Conservation (phyloP, 1,284 basidiomycete genomes). For the Lignosus rhinocerotis region DNA sequence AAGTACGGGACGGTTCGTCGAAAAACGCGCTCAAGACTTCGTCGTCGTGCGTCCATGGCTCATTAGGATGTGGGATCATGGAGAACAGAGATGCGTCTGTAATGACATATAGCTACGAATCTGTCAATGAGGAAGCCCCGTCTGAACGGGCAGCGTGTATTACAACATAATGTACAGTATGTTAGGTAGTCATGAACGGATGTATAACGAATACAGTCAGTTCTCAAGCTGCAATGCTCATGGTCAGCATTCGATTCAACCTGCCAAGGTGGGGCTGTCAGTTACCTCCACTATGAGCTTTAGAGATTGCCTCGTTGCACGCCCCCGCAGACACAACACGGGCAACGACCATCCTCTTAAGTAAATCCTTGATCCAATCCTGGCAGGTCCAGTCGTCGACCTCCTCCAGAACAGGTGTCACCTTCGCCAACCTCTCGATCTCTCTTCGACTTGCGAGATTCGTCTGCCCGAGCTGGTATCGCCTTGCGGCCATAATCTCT, state of each 20-base stretch:
- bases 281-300: background rate
- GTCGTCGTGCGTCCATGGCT: too few species aligned
- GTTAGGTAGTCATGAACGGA: background rate
- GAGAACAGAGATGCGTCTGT: too few species aligned
- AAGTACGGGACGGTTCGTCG: too few species aligned
- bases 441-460: conserved; percentile 7
- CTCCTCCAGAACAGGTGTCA: conserved; percentile 2
- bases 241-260: background rate
- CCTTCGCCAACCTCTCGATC: conserved; percentile 15
- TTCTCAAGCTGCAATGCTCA: background rate
- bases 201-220: background rate
- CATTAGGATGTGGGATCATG: too few species aligned
- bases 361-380: conserved; percentile 15
- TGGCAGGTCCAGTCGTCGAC: background rate
- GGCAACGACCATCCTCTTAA: conserved; percentile 11
- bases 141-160: background rate
- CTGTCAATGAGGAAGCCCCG: too few species aligned
- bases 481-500: conserved; percentile 10
- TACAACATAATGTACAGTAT: background rate
- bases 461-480: conserved; percentile 11
- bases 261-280: background rate
- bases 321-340: conserved; percentile 2
- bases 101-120: too few species aligned
- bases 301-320: background rate
- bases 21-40: too few species aligned